Conservation (phyloP, 1,139 yeast genomes). For the Saccharomyces hybrid region DNA sequence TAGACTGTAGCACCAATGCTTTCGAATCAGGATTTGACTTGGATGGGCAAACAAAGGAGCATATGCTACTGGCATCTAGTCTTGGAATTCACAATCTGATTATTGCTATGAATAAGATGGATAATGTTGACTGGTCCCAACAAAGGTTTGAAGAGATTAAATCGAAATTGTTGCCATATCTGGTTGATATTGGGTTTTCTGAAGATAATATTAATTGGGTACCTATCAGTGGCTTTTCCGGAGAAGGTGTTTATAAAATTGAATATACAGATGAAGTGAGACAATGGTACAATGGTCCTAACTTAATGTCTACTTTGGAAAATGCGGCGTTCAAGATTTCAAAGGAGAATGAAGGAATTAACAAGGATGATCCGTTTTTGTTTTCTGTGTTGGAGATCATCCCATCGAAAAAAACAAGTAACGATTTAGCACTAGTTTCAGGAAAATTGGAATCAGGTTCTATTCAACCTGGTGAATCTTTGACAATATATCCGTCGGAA, state of each 20-base stretch:
- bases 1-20: slow-evolving; percentile 73
- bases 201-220: slow-evolving; percentile 49
- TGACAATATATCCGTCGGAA: slow-evolving; percentile 51
- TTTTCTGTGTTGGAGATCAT: slow-evolving; percentile 36
- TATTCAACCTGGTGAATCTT: slow-evolving; percentile 68
- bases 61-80: slow-evolving; percentile 72
- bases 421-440: slow-evolving; percentile 33
- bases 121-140: slow-evolving; percentile 61
- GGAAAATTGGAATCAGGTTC: slow-evolving; percentile 75
- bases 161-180: slow-evolving; percentile 49
- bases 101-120: slow-evolving; percentile 85
- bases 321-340: slow-evolving; percentile 26
- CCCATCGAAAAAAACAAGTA: slow-evolving; percentile 18
- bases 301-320: slow-evolving; percentile 54
- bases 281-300: slow-evolving; percentile 62
- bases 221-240: slow-evolving; percentile 82
- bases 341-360: slow-evolving; percentile 25
- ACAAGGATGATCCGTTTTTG: slow-evolving; percentile 31
- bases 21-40: slow-evolving; percentile 81
- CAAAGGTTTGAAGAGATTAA: slow-evolving; percentile 57
- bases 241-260: slow-evolving; percentile 60
- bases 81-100: slow-evolving; percentile 71
- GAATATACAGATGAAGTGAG: slow-evolving; percentile 25
- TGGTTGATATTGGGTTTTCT: slow-evolving; percentile 57
- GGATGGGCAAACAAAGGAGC: slow-evolving; percentile 94